Evolutionary conservation across 345 rosid species (phyloP).

Genomic region (Turnera subulata): DNA sequence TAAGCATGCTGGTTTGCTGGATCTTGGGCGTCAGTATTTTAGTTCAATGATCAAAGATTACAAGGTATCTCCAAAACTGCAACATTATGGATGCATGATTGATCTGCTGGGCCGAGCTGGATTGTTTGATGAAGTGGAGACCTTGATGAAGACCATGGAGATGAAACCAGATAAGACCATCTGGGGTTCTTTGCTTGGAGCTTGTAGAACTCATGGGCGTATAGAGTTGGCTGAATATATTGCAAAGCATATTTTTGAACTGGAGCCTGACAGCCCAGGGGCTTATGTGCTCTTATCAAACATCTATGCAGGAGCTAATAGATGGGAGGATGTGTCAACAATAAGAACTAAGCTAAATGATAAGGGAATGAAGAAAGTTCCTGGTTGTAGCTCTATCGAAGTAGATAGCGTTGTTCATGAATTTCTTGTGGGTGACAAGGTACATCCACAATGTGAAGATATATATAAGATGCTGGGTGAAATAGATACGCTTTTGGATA

Average conservation of each 20-base stretch:
- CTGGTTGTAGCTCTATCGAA: slow-evolving; percentile 73
- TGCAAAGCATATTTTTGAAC: slow-evolving; percentile 45
- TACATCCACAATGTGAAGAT: slow-evolving; percentile 50
- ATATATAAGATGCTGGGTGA: slow-evolving; percentile 68
- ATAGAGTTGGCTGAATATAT: slow-evolving; percentile 51
- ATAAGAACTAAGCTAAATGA: slow-evolving; percentile 48
- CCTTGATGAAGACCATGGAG: slow-evolving; percentile 44
- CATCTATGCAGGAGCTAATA: slow-evolving; percentile 68
- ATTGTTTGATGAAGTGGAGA: slow-evolving; percentile 56
- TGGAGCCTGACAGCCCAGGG: slow-evolving; percentile 57
- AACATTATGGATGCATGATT: slow-evolving; percentile 71
- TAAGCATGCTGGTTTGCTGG: slow-evolving; percentile 59
- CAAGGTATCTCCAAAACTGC: slow-evolving; percentile 51
- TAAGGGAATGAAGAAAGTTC: slow-evolving; percentile 65
- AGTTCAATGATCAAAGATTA: slow-evolving; percentile 48
- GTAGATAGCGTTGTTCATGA: slow-evolving; percentile 65
- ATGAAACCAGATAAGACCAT: slow-evolving; percentile 65
- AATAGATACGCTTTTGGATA: slow-evolving; percentile 44
- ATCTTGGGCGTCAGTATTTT: slow-evolving; percentile 51
- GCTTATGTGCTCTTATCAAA: slow-evolving; percentile 68
- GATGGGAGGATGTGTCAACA: slow-evolving; percentile 68
- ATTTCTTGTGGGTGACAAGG: slow-evolving; percentile 67
- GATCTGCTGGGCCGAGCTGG: slow-evolving; percentile 72
- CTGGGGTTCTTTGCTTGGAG: slow-evolving; percentile 74
- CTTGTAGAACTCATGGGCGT: slow-evolving; percentile 51